These are phyloP conservation scores for Boletus edulis DNA, from an alignment of 768 basidiomycete species.

Conservation along the genomic window DNA sequence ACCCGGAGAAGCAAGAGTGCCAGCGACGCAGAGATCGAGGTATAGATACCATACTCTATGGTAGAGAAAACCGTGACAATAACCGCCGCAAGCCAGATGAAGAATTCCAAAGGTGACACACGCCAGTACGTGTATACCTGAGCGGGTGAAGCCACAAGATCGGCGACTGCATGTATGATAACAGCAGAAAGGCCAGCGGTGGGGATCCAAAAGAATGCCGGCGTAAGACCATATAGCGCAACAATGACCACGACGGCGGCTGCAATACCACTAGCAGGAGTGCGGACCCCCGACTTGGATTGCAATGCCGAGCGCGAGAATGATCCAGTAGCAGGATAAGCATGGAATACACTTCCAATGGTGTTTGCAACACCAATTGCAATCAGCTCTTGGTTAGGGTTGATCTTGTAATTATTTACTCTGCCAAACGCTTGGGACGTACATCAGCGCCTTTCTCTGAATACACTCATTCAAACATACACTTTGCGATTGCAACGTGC, in stretches of 20 bases:
- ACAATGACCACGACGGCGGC: constrained; percentile 89
- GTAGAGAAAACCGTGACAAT: constrained; percentile 89
- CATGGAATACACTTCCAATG: constrained; percentile 82
- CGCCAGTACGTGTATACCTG: constrained; percentile 91
- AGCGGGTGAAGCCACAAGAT: constrained; percentile 81
- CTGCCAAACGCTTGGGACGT: constrained; percentile 79
- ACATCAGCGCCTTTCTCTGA: constrained; percentile 8
- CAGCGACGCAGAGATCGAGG: constrained; percentile 73
- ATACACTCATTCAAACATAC: constrained; percentile 40
- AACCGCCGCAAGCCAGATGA: constrained; percentile 91
- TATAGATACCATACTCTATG: constrained; percentile 92
- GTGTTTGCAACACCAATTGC: constrained; percentile 99
- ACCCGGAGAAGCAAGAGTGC: constrained; percentile 82
- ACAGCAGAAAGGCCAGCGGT: constrained; percentile 82
- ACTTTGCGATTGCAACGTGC: constrained; percentile 95
- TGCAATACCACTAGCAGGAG: constrained; percentile 84
- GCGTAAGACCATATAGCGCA: constrained; percentile 91
- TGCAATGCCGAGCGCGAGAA: constrained; percentile 97
- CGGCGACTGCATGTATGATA: constrained; percentile 91
- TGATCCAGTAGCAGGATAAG: constrained; percentile 96
- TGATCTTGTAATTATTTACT: constrained; percentile 90
- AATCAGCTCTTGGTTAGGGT: constrained; percentile 92
- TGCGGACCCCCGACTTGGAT: constrained; percentile 95
- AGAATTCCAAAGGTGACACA: constrained; percentile 87
- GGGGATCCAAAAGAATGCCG: constrained; percentile 91